Base-by-base conservation (phyloP, 768 basidiomycete genomes). In the Trametes gibbosa region DNA sequence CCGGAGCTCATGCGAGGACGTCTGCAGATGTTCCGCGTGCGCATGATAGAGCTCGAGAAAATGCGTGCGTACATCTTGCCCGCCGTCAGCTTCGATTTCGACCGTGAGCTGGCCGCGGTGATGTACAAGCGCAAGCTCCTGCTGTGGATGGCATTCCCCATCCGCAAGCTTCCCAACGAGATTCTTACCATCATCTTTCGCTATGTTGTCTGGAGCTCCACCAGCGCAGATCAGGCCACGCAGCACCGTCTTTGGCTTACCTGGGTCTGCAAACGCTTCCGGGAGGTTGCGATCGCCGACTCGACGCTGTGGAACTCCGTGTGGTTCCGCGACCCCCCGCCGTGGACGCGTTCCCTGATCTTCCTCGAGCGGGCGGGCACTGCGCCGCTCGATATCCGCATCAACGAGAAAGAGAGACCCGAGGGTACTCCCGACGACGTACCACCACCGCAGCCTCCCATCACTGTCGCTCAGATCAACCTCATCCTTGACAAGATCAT, bases 111-210 rank as follows among this genome's bases (percentile, higher is more conserved):
- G 45, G 65, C 50, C 54, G 60, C 17, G 19, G 37, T 35, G 50
- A 57, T 37, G 41, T 65, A 50, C 49, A 58, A 50, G 62, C 67
- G 56, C 68, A 70, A 66, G 65, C 27, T 63, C 62, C 55, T 73
- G 2, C 69, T 70, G 50, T 79, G 75, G 73, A 69, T 70, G 37
- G 72, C 74, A 34, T 87, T 88, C 69, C 80, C 80, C 43, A 73
- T 89, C 61, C 81, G 81, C 70, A 77, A 84, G 34, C 77, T 90
- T 3, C 89, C 89, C 2, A 69, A 75, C 29, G 89, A 91, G 68
- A 83, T 90, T 55, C 72, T 90, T 59, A 73, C 71, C 71, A 79
- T 82, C 58, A 86, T 91, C 63, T 81, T 90, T 64, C 85, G 82
- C 58, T 75, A 74, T 64, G 78, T 83, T 37, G 77, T 76, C 40